Conservation (phyloP, 139 green algal genomes). For the Haematococcus lacustris region DNA sequence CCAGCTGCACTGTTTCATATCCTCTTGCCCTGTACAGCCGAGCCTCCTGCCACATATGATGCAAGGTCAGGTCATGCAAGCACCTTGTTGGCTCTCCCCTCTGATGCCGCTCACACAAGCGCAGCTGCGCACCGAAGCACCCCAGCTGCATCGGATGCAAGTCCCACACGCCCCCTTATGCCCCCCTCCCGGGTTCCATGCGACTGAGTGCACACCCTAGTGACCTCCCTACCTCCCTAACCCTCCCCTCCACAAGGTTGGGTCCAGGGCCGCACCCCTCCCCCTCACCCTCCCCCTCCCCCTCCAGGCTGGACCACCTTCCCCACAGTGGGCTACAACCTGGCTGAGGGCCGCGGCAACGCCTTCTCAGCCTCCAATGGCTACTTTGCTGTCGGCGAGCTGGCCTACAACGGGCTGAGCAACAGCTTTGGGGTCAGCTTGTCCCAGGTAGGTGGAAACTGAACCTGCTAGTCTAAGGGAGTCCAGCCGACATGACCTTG, state of each 20-base stretch:
- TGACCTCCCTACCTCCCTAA: not conserved
- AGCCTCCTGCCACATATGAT: too few relatives aligned
- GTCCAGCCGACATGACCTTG: too few relatives aligned
- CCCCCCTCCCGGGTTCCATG: not conserved
- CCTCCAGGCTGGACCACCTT: constrained; percentile 4
- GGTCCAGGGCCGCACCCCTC: not conserved
- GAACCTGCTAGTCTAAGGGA: too few relatives aligned
- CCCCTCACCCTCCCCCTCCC: not conserved
- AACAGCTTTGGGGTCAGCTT: constrained; percentile 13
- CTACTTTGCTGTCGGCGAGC: constrained; percentile 16
- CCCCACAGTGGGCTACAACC: constrained; percentile 8
- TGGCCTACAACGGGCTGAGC: constrained; percentile 16
- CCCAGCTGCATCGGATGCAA: too few relatives aligned
- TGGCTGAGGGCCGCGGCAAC: not conserved
- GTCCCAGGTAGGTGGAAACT: constrained; percentile 2
- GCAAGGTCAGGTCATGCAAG: too few relatives aligned
- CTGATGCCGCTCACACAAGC: too few relatives aligned
- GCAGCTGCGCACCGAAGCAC: too few relatives aligned
- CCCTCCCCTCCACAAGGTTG: not conserved
- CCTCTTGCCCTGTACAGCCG: too few relatives aligned
- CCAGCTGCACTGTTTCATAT: too few relatives aligned
- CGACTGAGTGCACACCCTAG: not conserved
- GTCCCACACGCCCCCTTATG: too few relatives aligned
- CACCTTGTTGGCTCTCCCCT: too few relatives aligned
- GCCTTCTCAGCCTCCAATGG: not conserved